Evolutionary conservation across 2,329 filamentous ascomycete genomes (phyloP), one percentile per base, ranked within the genome.

Genomic region (Corynespora cassiicola): DNA sequence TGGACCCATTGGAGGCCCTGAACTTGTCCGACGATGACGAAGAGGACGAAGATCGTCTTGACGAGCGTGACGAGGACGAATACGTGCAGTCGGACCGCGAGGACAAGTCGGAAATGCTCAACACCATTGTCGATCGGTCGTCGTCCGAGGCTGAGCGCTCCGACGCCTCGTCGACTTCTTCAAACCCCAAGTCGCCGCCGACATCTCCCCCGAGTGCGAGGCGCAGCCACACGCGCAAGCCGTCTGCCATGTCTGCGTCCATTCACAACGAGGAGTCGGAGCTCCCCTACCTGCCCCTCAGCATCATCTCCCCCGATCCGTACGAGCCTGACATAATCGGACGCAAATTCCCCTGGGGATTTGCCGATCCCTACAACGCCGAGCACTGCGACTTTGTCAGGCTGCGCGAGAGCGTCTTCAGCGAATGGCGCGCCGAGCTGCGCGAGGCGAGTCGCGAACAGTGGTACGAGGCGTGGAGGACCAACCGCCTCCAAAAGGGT

Each of bases 391-490:
- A 99, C 70, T 99, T 96, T 68, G 77, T 87, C 39, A 86, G 86
- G 47, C 79, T 99, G 53, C 94, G 94, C 72, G 91, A 97, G 43
- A 85, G 87, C 6, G 88, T 99, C 20, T 99, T 99, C 68, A 84
- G 77, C 51, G 92, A 97, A 62, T 99, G 94, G 94, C 86, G 92
- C 33, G 81, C 81, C 27, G 94, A 99, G 65, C 77, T 99, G 44
- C 86, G 92, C 45, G 90, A 96, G 68, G 87, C 90, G 35, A 95
- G 90, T 67, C 82, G 90, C 39, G 90, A 95, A 63, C 81, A 90
- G 56, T 96, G 90, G 89, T 97, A 97, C 58, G 92, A 97, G 70
- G 85, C 88, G 57, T 97, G 92, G 94, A 84, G 94, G 70, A 96
- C 82, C 7, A 71, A 65, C 28, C 67, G 75, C 21, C 60, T 80